phyloP scores from a whole-genome alignment of 2,329 filamentous ascomycete species.

The Ascochyta lentis region DNA sequence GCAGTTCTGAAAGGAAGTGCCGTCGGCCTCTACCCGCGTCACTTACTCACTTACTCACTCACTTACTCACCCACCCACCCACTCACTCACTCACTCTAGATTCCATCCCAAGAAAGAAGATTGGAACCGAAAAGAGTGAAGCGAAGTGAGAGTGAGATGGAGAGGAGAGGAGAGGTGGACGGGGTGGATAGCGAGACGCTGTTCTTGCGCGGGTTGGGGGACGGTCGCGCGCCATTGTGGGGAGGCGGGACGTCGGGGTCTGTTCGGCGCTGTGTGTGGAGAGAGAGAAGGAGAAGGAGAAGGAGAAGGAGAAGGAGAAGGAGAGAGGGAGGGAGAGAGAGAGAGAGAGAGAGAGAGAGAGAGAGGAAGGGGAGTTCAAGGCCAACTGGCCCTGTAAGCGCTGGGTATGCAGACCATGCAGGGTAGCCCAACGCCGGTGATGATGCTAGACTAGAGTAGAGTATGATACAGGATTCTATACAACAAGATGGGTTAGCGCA shows the following conservation, averaged over 20 bases:
- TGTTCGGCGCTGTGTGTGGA: slow-evolving; percentile 5
- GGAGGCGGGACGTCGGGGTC: slow-evolving; percentile 3
- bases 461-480: slow-evolving; percentile 10
- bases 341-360: neutral
- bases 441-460: slow-evolving; percentile 3
- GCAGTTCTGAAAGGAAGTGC: slow-evolving; percentile 44
- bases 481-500: neutral
- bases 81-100: too few species aligned
- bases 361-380: too few species aligned
- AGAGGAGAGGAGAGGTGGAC: too few species aligned
- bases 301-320: neutral
- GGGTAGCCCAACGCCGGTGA: neutral
- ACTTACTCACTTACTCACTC: too few species aligned
- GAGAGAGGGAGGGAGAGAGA: neutral
- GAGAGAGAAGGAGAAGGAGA: neutral
- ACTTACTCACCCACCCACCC: too few species aligned
- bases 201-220: slow-evolving; percentile 14
- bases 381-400: too few species aligned
- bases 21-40: slow-evolving; percentile 25
- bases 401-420: too few species aligned
- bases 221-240: slow-evolving; percentile 4
- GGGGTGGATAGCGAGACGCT: slow-evolving; percentile 1
- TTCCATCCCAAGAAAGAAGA: too few species aligned
- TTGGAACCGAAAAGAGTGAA: too few species aligned
- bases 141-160: too few species aligned